Base-by-base conservation (phyloP, 1,284 basidiomycete genomes). In the Sanghuangporus baumii region DNA sequence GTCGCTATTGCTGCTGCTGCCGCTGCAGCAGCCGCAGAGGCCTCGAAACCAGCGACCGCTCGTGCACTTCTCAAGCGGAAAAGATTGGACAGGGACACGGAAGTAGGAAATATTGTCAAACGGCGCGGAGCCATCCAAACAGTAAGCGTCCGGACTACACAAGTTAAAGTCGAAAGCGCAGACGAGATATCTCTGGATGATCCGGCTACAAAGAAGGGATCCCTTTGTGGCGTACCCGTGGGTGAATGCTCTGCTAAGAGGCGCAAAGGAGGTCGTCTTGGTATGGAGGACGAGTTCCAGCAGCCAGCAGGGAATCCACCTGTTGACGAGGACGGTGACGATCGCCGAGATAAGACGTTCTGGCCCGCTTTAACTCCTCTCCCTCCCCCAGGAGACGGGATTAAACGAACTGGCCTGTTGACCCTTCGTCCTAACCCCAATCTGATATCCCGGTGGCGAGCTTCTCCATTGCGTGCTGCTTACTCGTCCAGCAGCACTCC, bases 141-240 rank as follows among this genome's bases (percentile, higher is more conserved):
- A 6, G 52, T 54, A 16, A 54, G 6, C n/a, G 72, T 73, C 5
- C 67, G 66, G 7, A 74, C 74, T 38, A 71, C 66, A 1, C 77
- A 72, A 70, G 65, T 66, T 65, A 50, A 69, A 68, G 56, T 70
- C 62, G 57, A 70, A 66, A 36, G 60, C 65, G 55, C 69, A 61
- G 55, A 70, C 59, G 64, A 68, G 48, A 57, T 69, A 52, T 57
- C 69, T 57, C 61, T 69, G 57, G 55, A 66, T 58, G 51, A 50
- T 16, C 48, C 68, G 11, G 47, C 61, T 31, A 18, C 43, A 46
- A 52, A 61, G 41, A 56, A 66, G 34, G 59, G 43, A 31, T 31
- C 26, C 26, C 26, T 4, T 31, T 31, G 26, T 31, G 3, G 26
- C 26, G 26, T 31, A 31, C 2, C 43, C 5, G 43, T 16, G 7